phyloP scores from a whole-genome alignment of 108 stramenopile genomes.

The Cyclostephanos invisitatus region DNA sequence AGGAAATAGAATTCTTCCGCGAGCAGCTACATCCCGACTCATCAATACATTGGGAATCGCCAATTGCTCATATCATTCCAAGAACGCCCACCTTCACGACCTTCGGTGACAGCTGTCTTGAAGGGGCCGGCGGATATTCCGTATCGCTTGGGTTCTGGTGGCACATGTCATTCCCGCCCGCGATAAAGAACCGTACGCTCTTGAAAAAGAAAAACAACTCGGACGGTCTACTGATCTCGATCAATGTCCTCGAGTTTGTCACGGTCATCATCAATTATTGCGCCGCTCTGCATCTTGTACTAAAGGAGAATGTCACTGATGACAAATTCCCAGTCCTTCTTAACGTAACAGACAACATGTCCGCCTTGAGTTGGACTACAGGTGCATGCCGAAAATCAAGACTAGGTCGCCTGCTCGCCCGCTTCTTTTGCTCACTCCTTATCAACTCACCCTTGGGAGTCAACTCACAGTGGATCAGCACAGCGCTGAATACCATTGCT shows the following conservation, averaged over 20 bases:
- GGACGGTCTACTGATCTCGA: slow-evolving; percentile 2
- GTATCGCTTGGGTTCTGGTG: no score
- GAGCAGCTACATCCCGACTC: no score
- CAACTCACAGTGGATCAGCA: slow-evolving; percentile 14
- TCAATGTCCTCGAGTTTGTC: slow-evolving; percentile 22
- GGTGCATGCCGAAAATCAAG: neutral
- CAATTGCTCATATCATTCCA: neutral
- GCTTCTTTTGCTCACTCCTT: slow-evolving; percentile 6
- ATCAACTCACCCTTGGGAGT: slow-evolving; percentile 6
- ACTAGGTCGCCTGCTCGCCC: slow-evolving; percentile 11
- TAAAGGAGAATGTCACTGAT: neutral
- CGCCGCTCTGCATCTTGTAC: no score
- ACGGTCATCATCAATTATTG: no score
- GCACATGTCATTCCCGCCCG: no score
- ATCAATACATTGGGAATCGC: slow-evolving; percentile 3
- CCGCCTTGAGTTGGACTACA: slow-evolving; percentile 3
- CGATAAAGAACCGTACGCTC: neutral
- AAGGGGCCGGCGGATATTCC: neutral
- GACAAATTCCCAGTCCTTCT: neutral
- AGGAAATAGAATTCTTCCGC: neutral
- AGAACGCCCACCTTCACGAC: neutral
- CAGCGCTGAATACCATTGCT: slow-evolving; percentile 8
- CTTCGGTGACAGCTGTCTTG: slow-evolving; percentile 5
- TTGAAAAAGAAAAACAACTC: neutral
- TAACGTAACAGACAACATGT: slow-evolving; percentile 9